Percentiles rank a stretch among this genome's conserved stretches.
Conservation (phyloP, 306 rosid genomes). For the Dryas drummondii region DNA sequence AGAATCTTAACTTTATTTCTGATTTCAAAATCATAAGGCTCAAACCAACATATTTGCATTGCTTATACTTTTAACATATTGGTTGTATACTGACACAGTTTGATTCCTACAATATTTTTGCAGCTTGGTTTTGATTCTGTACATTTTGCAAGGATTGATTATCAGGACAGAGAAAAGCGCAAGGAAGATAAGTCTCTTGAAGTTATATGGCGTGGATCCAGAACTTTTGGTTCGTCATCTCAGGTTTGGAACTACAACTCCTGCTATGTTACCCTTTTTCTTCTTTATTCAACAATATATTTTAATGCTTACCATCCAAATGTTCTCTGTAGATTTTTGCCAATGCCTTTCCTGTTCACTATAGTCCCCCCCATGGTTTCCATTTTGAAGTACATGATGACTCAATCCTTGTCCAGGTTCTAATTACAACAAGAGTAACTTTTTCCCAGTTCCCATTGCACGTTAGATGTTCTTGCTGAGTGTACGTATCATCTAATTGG, state of each 20-base stretch:
- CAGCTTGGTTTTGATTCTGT: slow-evolving; percentile 92
- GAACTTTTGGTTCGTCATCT: slow-evolving; percentile 73
- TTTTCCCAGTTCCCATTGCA: not conserved
- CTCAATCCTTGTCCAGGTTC: slow-evolving; percentile 59
- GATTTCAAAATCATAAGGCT: not conserved
- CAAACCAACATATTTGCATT: not conserved
- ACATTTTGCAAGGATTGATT: slow-evolving; percentile 90
- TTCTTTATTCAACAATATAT: not conserved
- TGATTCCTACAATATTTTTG: slow-evolving; percentile 13
- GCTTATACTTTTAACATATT: not conserved
- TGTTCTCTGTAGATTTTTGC: slow-evolving; percentile 62
- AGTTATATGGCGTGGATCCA: slow-evolving; percentile 88
- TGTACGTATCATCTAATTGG: slow-evolving; percentile 5
- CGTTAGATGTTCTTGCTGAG: not conserved
- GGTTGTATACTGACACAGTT: not conserved
- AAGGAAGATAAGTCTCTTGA: slow-evolving; percentile 68
- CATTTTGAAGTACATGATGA: slow-evolving; percentile 55
- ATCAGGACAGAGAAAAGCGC: slow-evolving; percentile 74
- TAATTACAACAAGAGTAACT: not conserved
- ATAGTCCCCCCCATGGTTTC: slow-evolving; percentile 63
- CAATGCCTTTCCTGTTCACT: slow-evolving; percentile 74
- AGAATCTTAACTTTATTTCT: not conserved
- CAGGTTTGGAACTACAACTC: slow-evolving; percentile 47
- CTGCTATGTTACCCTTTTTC: not conserved
- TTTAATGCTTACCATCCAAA: slow-evolving; percentile 1